phyloP scores from a whole-genome alignment of 2,329 filamentous ascomycete species.

The Ambrosiella beaveri region DNA sequence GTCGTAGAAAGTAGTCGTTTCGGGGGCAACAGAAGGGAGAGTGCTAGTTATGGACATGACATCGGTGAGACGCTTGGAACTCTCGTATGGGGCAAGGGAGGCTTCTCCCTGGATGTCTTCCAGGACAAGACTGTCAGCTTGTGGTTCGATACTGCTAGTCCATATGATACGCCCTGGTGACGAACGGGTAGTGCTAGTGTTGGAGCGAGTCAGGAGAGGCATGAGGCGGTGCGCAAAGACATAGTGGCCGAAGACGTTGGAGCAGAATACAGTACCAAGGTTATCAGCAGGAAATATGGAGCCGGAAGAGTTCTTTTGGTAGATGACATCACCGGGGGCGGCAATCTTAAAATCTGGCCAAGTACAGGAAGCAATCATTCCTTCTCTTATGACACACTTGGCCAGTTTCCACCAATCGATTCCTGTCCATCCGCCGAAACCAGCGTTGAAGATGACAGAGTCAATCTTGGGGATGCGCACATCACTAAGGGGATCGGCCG shows the following conservation, averaged over 20 bases:
- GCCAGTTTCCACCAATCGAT: conserved; percentile 29
- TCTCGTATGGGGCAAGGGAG: conserved; percentile 56
- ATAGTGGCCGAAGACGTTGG: conserved; percentile 94
- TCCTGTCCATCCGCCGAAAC: conserved; percentile 73
- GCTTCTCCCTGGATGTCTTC: conserved; percentile 62
- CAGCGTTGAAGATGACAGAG: conserved; percentile 69
- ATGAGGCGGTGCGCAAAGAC: conserved; percentile 66
- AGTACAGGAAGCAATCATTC: conserved; percentile 50
- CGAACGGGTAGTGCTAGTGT: conserved; percentile 19
- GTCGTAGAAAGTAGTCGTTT: conserved; percentile 18
- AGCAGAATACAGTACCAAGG: conserved; percentile 70
- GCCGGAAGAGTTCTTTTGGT: conserved; percentile 4
- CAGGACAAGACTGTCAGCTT: conserved; percentile 33
- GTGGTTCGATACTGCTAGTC: conserved; percentile 67
- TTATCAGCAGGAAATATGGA: conserved; percentile 16
- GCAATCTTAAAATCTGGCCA: conserved; percentile 65
- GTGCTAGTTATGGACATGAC: conserved; percentile 57
- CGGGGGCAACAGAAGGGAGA: conserved; percentile 39
- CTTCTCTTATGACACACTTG: conserved; percentile 32
- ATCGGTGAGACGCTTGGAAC: conserved; percentile 74
- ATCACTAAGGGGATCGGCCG: conserved; percentile 22
- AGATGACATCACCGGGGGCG: conserved; percentile 22
- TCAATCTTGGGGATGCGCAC: conserved; percentile 55
- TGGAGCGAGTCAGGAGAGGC: conserved; percentile 45
- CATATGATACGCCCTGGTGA: conserved; percentile 58